Evolutionary conservation across 345 rosid genomes (phyloP).

Genomic region (Bruguiera sexangula): DNA sequence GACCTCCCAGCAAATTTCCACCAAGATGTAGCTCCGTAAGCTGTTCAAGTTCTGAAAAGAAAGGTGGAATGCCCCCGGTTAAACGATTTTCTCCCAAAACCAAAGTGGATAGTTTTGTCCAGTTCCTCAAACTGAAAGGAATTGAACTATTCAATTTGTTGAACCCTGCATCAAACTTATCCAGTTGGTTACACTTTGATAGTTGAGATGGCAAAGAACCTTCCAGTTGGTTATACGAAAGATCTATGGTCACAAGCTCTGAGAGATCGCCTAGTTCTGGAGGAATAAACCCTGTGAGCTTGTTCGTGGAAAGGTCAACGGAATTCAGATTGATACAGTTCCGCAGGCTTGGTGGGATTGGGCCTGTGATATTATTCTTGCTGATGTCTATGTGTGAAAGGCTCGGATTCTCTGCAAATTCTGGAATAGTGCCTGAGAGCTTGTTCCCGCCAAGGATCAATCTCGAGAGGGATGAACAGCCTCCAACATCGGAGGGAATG

Average conservation of each 20-base stretch:
- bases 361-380: slow-evolving; percentile 53
- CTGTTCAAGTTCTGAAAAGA: slow-evolving; percentile 45
- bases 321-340: slow-evolving; percentile 42
- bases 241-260: slow-evolving; percentile 37
- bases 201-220: slow-evolving; percentile 65
- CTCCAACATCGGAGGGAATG: slow-evolving; percentile 54
- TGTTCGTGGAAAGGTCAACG: slow-evolving; percentile 59
- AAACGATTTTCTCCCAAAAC: slow-evolving; percentile 55
- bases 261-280: slow-evolving; percentile 49
- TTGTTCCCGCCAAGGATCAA: slow-evolving; percentile 55
- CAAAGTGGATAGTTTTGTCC: slow-evolving; percentile 53
- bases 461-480: slow-evolving; percentile 55
- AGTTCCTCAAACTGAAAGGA: slow-evolving; percentile 42
- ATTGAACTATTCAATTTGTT: slow-evolving; percentile 59
- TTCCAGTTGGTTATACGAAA: slow-evolving; percentile 57
- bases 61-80: slow-evolving; percentile 58
- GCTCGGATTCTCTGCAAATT: slow-evolving; percentile 39
- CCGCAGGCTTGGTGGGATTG: slow-evolving; percentile 53
- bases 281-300: slow-evolving; percentile 56
- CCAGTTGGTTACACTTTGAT: slow-evolving; percentile 41
- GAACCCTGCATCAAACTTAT: slow-evolving; percentile 53
- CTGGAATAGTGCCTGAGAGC: slow-evolving; percentile 58
- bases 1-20: slow-evolving; percentile 61
- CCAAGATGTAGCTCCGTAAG: slow-evolving; percentile 56
- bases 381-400: slow-evolving; percentile 54